These are phyloP conservation scores for Globisporangium cystogenes DNA, from an alignment of 352 stramenopile genomes.

Conservation along the genomic window DNA sequence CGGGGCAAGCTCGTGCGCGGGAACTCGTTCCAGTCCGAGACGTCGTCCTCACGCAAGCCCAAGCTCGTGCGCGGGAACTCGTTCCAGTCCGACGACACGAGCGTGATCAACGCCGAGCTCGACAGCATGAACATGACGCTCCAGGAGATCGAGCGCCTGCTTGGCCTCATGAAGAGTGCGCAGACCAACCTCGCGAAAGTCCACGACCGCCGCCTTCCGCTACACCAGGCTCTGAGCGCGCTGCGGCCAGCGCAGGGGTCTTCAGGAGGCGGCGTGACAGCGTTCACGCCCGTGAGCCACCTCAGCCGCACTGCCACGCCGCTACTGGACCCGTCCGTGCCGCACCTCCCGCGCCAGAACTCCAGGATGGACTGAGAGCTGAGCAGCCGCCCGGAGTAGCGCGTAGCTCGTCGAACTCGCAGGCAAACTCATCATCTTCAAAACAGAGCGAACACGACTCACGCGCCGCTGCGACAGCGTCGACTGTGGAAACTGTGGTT, in stretches of 20 bases:
- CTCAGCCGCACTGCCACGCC: constrained; percentile 1
- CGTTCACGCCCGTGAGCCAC: constrained; percentile 5
- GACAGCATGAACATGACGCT: constrained; percentile 42
- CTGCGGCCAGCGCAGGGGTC: not conserved
- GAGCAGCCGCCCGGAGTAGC: constrained; percentile 1
- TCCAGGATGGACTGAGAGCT: constrained; percentile 8
- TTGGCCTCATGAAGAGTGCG: constrained; percentile 28
- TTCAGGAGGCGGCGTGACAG: not conserved
- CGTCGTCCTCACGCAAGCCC: too few relatives aligned
- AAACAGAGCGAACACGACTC: too few relatives aligned
- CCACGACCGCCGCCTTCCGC: constrained; percentile 33
- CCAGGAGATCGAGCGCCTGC: constrained; percentile 33
- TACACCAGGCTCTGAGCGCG: constrained; percentile 23
- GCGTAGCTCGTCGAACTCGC: not conserved
- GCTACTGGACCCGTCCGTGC: not conserved
- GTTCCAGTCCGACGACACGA: constrained; percentile 41
- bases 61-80: too few relatives aligned
- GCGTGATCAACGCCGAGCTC: constrained; percentile 36
- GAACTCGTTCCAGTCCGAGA: too few relatives aligned
- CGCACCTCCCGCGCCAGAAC: not conserved
- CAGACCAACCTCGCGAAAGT: constrained; percentile 34
- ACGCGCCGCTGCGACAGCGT: too few relatives aligned
- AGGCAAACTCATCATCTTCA: constrained; percentile 1
- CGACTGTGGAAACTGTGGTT: too few relatives aligned
- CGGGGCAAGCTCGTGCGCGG: constrained; percentile 17